A percentile compares a stretch with the other conserved stretches of the same genome.
Evolutionary conservation across 805 yeast genomes (phyloP).

Genomic region (Aciculoconidium aculeatum): DNA sequence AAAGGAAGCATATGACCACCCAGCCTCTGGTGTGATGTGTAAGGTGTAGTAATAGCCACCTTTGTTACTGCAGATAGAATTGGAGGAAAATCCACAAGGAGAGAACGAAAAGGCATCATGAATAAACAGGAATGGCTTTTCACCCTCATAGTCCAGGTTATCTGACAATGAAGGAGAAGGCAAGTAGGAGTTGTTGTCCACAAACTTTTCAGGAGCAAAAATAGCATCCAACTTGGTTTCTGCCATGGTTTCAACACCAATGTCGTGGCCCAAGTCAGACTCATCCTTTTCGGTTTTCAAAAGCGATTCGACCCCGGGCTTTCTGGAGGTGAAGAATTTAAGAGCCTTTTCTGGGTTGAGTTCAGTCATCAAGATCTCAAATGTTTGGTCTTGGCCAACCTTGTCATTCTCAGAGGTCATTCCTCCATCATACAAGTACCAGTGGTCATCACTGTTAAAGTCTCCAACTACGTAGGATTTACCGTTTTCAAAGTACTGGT

Average conservation of each 20-base stretch:
- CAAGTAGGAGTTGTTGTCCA: constrained; percentile 13
- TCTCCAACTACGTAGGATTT: constrained; percentile 70
- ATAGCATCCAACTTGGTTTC: constrained; percentile 58
- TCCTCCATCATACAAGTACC: constrained; percentile 81
- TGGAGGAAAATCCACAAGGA: constrained; percentile 95
- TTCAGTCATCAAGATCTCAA: constrained; percentile 90
- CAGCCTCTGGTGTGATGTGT: constrained; percentile 90
- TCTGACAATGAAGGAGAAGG: constrained; percentile 33
- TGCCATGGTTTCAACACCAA: constrained; percentile 66
- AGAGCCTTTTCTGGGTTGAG: constrained; percentile 51
- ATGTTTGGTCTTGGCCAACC: constrained; percentile 52
- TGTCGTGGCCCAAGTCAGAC: constrained; percentile 71
- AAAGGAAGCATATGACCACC: constrained; percentile 95
- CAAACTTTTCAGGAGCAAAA: constrained; percentile 32
- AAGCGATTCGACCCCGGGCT: constrained; percentile 34
- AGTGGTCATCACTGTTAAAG: constrained; percentile 72
- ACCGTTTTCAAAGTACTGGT: constrained; percentile 57
- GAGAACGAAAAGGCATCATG: constrained; percentile 88
- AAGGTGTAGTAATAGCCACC: constrained; percentile 62
- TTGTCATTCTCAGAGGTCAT: constrained; percentile 5
- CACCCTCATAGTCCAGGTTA: constrained; percentile 16
- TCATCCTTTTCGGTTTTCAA: constrained; percentile 41
- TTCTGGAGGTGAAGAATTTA: constrained; percentile 53
- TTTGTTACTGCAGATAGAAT: constrained; percentile 55
- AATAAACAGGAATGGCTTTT: constrained; percentile 25